Evolutionary conservation across 768 basidiomycete species (phyloP).

Genomic region (Lactarius deliciosus): DNA sequence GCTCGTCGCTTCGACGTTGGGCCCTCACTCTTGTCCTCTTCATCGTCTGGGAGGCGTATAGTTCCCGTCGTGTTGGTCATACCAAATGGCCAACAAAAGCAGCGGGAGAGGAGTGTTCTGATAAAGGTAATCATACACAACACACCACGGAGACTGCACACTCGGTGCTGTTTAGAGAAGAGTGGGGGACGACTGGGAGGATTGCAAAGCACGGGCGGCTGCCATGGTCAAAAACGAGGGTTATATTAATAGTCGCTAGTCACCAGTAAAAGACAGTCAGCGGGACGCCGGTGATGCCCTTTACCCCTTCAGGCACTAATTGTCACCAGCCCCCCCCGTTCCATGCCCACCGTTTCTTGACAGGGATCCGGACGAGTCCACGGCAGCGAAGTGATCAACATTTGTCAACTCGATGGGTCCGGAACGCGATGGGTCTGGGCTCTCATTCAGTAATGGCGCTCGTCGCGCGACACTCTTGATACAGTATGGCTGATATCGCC

Average conservation of each 20-base stretch:
- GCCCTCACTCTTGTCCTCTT: background rate
- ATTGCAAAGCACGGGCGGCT: background rate
- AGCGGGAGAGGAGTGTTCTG: background rate
- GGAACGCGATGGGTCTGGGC: background rate
- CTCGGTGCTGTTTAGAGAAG: background rate
- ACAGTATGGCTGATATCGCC: background rate
- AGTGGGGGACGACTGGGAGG: background rate
- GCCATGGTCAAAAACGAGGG: background rate
- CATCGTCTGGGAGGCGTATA: background rate
- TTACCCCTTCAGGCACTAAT: background rate
- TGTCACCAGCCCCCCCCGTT: background rate
- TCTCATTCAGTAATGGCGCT: background rate
- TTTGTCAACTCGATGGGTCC: background rate
- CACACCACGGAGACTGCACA: background rate
- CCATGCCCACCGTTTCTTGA: background rate
- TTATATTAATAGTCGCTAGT: background rate
- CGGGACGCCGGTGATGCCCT: background rate
- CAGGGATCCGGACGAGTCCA: background rate
- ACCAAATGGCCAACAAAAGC: background rate
- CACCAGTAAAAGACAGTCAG: background rate
- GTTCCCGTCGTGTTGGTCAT: background rate
- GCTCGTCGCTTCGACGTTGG: constrained; percentile 11
- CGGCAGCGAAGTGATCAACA: background rate
- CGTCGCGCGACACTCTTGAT: background rate
- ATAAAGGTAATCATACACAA: background rate